A percentile compares a stretch with the other conserved stretches of the same genome.
phyloP scores from a whole-genome alignment of 768 basidiomycete genomes.

The Collybiopsis luxurians region DNA sequence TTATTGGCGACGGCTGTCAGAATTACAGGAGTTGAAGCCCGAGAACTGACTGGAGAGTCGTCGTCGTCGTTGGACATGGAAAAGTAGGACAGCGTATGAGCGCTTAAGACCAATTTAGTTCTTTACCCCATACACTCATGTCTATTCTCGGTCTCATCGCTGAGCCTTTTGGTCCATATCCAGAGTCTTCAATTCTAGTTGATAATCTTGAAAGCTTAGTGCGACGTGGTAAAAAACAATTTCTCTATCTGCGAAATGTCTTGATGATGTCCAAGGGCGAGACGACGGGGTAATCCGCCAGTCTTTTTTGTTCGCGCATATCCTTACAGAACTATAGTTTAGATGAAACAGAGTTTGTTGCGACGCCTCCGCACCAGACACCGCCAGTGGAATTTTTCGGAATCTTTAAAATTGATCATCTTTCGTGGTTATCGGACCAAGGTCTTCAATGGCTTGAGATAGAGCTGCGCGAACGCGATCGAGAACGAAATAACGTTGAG shows the following conservation, averaged over 20 bases:
- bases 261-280: neutral
- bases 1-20: constrained; percentile 7
- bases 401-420: neutral
- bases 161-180: constrained; percentile 5
- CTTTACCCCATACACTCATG: neutral
- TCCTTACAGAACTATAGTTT: neutral
- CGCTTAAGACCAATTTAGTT: neutral
- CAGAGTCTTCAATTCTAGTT: neutral
- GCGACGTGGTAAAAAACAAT: neutral
- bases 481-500: neutral
- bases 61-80: constrained; percentile 6
- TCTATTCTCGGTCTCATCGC: neutral
- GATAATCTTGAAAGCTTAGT: neutral
- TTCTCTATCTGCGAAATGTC: neutral
- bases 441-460: constrained; percentile 2
- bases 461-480: constrained; percentile 9
- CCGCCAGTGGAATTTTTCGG: neutral
- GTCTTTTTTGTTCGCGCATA: neutral
- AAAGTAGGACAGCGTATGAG: constrained; percentile 6
- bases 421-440: neutral
- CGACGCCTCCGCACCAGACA: neutral
- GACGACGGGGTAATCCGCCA: neutral
- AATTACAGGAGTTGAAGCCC: constrained; percentile 5
- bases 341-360: constrained; percentile 4
- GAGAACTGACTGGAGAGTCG: neutral